Evolutionary conservation across 2,329 filamentous ascomycete genomes (phyloP).

Genomic region (Nigrograna mackinnonii): DNA sequence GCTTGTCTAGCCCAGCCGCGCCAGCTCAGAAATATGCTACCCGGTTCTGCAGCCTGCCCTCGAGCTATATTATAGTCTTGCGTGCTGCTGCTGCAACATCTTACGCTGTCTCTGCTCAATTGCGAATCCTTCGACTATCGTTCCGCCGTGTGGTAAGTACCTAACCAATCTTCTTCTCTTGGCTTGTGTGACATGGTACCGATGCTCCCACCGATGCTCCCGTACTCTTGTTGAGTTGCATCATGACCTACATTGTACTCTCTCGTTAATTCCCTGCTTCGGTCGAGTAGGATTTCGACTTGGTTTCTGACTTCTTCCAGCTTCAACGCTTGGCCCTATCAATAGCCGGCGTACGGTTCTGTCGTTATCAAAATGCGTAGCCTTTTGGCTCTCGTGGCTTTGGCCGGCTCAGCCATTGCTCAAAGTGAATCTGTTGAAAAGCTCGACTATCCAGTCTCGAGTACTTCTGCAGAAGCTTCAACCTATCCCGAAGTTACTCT

Average conservation of each 20-base stretch:
- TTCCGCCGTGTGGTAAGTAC: conserved; percentile 33
- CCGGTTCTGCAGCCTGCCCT: conserved; percentile 22
- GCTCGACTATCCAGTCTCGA: too few species aligned
- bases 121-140: conserved; percentile 25
- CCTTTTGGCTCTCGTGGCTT: conserved; percentile 25
- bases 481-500: too few species aligned
- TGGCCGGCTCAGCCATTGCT: conserved; percentile 22
- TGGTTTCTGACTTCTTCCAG: conserved; percentile 20
- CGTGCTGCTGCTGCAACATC: conserved; percentile 18
- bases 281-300: too few species aligned
- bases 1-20: conserved; percentile 28
- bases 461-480: too few species aligned
- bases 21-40: conserved; percentile 23
- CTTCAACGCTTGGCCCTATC: conserved; percentile 24
- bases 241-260: too few species aligned
- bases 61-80: conserved; percentile 29
- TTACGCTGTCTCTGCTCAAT: conserved; percentile 17
- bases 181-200: neutral
- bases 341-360: conserved; percentile 28
- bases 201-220: neutral
- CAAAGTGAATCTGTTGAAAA: too few species aligned
- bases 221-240: too few species aligned
- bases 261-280: too few species aligned
- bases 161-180: conserved; percentile 1
- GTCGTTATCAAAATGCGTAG: conserved; percentile 34